These are phyloP conservation scores for Spirogloea muscicola DNA, from an alignment of 139 green algal genomes.

Conservation along the genomic window DNA sequence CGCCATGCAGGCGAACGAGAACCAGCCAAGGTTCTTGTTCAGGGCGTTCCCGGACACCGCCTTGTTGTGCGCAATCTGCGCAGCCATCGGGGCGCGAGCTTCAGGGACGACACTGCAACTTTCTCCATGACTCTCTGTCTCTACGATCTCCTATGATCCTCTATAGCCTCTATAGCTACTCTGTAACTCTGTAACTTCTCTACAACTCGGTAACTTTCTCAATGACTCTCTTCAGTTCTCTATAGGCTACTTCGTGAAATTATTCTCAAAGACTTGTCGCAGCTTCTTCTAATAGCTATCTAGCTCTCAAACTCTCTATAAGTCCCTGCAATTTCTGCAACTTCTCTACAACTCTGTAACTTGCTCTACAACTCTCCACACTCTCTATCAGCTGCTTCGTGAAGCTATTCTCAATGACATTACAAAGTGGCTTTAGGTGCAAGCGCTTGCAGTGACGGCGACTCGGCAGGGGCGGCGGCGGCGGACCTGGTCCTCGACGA, in stretches of 20 bases:
- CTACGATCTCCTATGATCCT: not conserved
- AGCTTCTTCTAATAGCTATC: not conserved
- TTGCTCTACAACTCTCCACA: not conserved
- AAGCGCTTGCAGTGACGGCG: not conserved
- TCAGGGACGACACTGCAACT: not conserved
- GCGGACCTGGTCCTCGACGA: constrained; percentile 22
- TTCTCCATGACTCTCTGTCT: not conserved
- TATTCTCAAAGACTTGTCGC: not conserved
- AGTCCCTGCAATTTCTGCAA: not conserved
- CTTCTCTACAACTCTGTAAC: not conserved
- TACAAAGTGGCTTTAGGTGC: not conserved
- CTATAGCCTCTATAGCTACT: too few species aligned
- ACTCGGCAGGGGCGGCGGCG: not conserved
- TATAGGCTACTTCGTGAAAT: not conserved
- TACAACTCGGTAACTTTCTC: not conserved
- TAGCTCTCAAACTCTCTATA: not conserved
- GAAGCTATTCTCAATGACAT: not conserved
- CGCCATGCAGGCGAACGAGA: constrained; percentile 2
- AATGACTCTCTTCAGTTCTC: not conserved
- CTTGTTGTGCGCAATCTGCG: constrained; percentile 21
- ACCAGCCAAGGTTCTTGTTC: constrained; percentile 23
- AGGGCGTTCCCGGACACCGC: not conserved
- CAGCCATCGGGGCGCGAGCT: not conserved
- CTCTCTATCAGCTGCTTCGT: not conserved
- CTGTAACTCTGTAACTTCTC: too few species aligned